phyloP scores from a whole-genome alignment of 108 stramenopile genomes.

The Nitzschia sp. region DNA sequence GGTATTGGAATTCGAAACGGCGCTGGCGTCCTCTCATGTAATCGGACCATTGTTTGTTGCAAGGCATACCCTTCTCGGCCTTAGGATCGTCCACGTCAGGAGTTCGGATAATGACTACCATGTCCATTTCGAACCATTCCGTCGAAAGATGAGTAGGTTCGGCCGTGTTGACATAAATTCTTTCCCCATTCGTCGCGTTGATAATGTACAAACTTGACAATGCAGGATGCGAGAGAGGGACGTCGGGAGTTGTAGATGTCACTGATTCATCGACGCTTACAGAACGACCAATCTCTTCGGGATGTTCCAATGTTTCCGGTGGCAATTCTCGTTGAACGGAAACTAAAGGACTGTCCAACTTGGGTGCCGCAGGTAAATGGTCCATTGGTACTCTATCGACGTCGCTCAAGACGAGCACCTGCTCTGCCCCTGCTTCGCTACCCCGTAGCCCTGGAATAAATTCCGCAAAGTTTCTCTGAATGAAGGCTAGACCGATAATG shows the following conservation, averaged over 20 bases:
- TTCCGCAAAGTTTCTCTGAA: constrained; percentile 22
- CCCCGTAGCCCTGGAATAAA: neutral
- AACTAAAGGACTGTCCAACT: neutral
- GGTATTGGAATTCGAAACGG: constrained; percentile 93
- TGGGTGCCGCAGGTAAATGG: neutral
- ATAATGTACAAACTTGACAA: constrained; percentile 46
- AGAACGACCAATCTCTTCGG: neutral
- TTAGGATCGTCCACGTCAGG: constrained; percentile 70
- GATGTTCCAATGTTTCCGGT: neutral
- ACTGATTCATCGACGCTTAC: neutral
- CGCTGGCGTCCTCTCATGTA: constrained; percentile 81
- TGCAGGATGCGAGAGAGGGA: constrained; percentile 17
- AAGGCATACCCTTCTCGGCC: constrained; percentile 17
- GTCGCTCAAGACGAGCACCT: neutral
- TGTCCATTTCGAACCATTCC: constrained; percentile 78
- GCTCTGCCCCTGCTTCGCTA: constrained; percentile 5
- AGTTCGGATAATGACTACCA: constrained; percentile 87
- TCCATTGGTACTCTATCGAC: neutral
- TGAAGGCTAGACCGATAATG: constrained; percentile 38
- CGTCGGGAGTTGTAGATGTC: neutral
- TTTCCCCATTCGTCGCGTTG: constrained; percentile 36
- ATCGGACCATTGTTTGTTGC: constrained; percentile 42
- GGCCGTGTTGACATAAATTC: constrained; percentile 50
- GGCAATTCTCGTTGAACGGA: neutral
- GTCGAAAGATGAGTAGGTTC: constrained; percentile 42